phyloP scores from a whole-genome alignment of 306 rosid species.

The Arachis hypogaea region DNA sequence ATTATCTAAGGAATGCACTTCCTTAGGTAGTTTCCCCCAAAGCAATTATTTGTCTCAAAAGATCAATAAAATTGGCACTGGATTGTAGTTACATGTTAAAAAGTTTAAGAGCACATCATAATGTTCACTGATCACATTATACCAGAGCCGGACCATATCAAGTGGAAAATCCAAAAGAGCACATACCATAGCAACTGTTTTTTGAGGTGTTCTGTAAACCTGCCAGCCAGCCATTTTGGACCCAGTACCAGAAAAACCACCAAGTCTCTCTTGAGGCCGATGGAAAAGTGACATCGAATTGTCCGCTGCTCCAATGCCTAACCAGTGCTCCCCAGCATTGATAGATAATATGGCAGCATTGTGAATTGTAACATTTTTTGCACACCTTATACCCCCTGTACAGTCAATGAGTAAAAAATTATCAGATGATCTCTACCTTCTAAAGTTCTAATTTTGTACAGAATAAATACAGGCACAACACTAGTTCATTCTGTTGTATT shows the following conservation, averaged over 20 bases:
- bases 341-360: slow-evolving; percentile 79
- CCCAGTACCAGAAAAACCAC: slow-evolving; percentile 76
- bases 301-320: slow-evolving; percentile 99
- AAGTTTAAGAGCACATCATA: too few species aligned
- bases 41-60: not conserved
- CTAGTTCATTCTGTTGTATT: slow-evolving; percentile 4
- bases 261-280: slow-evolving; percentile 98
- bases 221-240: slow-evolving; percentile 95
- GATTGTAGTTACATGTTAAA: slow-evolving; percentile 3
- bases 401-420: slow-evolving; percentile 27
- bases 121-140: too few species aligned
- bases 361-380: slow-evolving; percentile 90
- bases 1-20: not conserved
- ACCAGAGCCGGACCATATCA: slow-evolving; percentile 7
- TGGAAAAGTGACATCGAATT: slow-evolving; percentile 94
- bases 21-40: slow-evolving; percentile 1
- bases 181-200: slow-evolving; percentile 85
- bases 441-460: not conserved
- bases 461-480: slow-evolving; percentile 15
- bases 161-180: slow-evolving; percentile 19
- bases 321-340: slow-evolving; percentile 97
- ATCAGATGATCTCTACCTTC: slow-evolving; percentile 4
- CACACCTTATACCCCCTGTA: slow-evolving; percentile 87
- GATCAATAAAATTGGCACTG: slow-evolving; percentile 7
- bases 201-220: slow-evolving; percentile 95